A percentile compares a stretch with the other conserved stretches of the same genome.
Conservation (phyloP, 2,329 filamentous ascomycete genomes). For the Tolypocladium paradoxum region DNA sequence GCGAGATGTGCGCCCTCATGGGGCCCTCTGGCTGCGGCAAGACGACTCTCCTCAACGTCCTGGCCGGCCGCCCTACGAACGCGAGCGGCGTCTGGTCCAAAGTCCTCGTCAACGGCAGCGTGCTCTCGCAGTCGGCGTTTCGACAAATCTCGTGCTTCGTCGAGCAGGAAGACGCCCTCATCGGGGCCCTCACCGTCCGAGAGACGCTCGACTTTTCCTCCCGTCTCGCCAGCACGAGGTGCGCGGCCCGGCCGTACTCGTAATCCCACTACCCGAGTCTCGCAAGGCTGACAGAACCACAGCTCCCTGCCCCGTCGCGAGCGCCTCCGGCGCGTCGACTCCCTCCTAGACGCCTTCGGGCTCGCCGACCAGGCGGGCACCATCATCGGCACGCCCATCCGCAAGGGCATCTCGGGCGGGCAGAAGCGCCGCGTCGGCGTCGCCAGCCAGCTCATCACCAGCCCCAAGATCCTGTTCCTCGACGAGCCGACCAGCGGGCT, state of each 20-base stretch:
- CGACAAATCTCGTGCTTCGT: conserved; percentile 64
- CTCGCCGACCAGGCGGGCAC: conserved; percentile 58
- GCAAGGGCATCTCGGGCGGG: conserved; percentile 74
- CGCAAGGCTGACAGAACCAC: not conserved
- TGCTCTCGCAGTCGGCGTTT: conserved; percentile 43
- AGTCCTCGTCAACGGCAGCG: conserved; percentile 49
- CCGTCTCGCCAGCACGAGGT: conserved; percentile 50
- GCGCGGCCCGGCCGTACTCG: conserved; percentile 11
- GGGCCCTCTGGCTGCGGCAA: conserved; percentile 67
- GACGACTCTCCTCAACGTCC: conserved; percentile 71
- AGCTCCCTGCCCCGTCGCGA: conserved; percentile 37
- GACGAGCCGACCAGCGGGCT: conserved; percentile 79
- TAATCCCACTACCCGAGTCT: not conserved
- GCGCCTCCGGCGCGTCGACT: conserved; percentile 50
- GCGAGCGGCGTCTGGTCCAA: conserved; percentile 27
- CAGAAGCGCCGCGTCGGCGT: conserved; percentile 76
- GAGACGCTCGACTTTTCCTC: conserved; percentile 75
- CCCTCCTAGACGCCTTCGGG: conserved; percentile 62
- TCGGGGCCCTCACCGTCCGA: conserved; percentile 67
- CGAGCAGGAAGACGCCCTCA: conserved; percentile 78
- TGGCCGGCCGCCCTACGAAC: conserved; percentile 46
- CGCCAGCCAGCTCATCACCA: conserved; percentile 71
- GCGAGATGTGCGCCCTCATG: conserved; percentile 71
- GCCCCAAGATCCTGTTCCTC: conserved; percentile 69
- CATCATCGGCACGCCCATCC: conserved; percentile 70